Conservation (phyloP, 192 early-diverging fungal species). For the Rhizophagus prolifer region DNA sequence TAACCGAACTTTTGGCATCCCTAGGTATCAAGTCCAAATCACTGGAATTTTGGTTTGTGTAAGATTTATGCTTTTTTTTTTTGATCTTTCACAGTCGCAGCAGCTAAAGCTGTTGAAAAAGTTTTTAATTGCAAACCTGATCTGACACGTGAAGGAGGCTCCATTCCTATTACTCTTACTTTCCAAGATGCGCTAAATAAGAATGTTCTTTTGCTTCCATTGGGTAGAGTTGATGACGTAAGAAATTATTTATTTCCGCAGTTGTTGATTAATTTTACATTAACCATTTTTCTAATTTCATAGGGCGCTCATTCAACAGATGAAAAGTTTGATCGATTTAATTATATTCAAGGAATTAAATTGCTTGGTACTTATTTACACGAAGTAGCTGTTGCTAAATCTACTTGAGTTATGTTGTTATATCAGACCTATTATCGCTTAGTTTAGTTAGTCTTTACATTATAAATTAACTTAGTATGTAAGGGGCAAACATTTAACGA, state of each 20-base stretch:
- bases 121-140: conserved; percentile 94
- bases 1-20: no score
- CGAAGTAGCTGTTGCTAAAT: conserved; percentile 65
- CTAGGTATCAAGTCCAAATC: conserved; percentile 87
- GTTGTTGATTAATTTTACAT: background rate
- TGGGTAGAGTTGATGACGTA: conserved; percentile 87
- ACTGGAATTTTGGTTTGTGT: conserved; percentile 82
- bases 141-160: conserved; percentile 95
- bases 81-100: conserved; percentile 67
- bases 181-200: conserved; percentile 94
- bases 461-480: no score
- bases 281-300: conserved; percentile 5
- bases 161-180: conserved; percentile 95
- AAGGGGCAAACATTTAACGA: no score
- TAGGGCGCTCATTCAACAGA: conserved; percentile 96
- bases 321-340: conserved; percentile 91
- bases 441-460: no score
- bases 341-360: conserved; percentile 97
- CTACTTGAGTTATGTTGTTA: background rate
- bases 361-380: conserved; percentile 86
- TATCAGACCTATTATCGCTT: no score
- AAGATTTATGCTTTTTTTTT: background rate
- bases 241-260: conserved; percentile 2
- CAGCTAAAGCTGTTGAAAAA: conserved; percentile 83
- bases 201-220: conserved; percentile 91